These are phyloP conservation scores for Solanum sejunctum DNA, from an alignment of 257 asterid genomes.

Conservation along the genomic window DNA sequence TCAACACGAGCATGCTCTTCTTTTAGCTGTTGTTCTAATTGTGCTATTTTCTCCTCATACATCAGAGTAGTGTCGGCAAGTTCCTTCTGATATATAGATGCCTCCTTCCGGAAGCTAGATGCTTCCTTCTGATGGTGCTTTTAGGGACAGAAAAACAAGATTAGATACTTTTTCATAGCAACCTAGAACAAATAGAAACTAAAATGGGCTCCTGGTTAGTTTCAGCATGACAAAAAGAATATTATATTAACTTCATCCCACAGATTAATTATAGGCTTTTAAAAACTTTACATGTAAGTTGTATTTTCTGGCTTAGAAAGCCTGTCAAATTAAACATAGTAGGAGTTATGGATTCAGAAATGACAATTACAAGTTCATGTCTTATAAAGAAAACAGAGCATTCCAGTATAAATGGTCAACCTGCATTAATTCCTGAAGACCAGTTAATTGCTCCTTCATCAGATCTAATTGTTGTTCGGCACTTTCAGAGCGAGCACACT, in stretches of 20 bases:
- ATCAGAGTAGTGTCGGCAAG: constrained; percentile 65
- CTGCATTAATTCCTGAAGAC: constrained; percentile 39
- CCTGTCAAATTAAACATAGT: neutral
- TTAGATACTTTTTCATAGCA: constrained; percentile 5
- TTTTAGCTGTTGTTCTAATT: constrained; percentile 37
- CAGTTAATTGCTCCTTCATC: constrained; percentile 45
- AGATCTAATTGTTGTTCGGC: constrained; percentile 47
- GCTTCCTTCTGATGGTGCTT: constrained; percentile 53
- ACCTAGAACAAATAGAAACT: neutral
- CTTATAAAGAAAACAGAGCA: neutral
- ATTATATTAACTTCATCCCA: neutral
- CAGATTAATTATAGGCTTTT: neutral
- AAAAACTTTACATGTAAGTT: neutral
- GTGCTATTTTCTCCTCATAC: constrained; percentile 59
- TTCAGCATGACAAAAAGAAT: neutral
- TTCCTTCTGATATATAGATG: constrained; percentile 38
- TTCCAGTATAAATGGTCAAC: constrained; percentile 15
- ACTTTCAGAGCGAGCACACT: constrained; percentile 15
- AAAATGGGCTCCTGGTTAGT: neutral
- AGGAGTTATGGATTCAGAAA: neutral
- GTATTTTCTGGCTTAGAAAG: neutral
- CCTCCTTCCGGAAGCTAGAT: constrained; percentile 36
- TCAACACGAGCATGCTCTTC: constrained; percentile 31
- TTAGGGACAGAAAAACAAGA: neutral
- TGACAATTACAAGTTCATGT: neutral